Evolutionary conservation across 2,329 filamentous ascomycete genomes (phyloP), one percentile per base, ranked within the genome.

Genomic region (Alternaria hordeiaustralica): DNA sequence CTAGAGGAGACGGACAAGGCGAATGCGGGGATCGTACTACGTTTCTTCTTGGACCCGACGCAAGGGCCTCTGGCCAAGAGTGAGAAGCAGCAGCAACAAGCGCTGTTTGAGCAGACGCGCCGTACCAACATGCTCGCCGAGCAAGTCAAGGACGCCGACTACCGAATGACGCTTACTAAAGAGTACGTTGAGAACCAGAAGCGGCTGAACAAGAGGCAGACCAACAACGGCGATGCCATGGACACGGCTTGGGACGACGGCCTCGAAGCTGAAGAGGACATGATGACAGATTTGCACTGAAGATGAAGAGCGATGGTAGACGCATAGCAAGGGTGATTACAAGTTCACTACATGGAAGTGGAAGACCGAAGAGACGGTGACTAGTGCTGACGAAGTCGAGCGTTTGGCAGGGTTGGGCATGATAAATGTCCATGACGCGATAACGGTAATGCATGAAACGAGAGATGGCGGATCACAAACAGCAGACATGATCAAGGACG

Each of bases 121-220:
- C 84, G 84, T 26, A 84, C 88, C 2, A 81, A 84, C 55, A 70
- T 73, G 9, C 81, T 90, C 6, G 82, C 85, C 20, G 78, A 82
- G 21, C 83, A 85, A 67, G 81, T 89, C 47, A 82, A 83, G 67
- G 83, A 86, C 62, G 84, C 84, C 15, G 87, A 89, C 65, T 82
- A 84, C 57, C 85, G 84, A 18, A 73, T 90, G 54, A 86, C 85
- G 45, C 75, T 90, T 45, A 86, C 83, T 59, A 87, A 85, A 69
- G 88, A 90, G 72, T 88, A 87, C 69, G 79, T 89, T 30, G 86
- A 88, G 46, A 82, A 82, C 55, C 63, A 85, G 55, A 84, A 83
- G 71, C 86, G 82, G 64, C 68, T 80, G 63, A 84, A 80, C 70
- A 81, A 82, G 76, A 80, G 81, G 56, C 70, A 72, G 30, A 76